Conservation (phyloP, 1,284 basidiomycete genomes). For the Apiotrichum domesticum region DNA sequence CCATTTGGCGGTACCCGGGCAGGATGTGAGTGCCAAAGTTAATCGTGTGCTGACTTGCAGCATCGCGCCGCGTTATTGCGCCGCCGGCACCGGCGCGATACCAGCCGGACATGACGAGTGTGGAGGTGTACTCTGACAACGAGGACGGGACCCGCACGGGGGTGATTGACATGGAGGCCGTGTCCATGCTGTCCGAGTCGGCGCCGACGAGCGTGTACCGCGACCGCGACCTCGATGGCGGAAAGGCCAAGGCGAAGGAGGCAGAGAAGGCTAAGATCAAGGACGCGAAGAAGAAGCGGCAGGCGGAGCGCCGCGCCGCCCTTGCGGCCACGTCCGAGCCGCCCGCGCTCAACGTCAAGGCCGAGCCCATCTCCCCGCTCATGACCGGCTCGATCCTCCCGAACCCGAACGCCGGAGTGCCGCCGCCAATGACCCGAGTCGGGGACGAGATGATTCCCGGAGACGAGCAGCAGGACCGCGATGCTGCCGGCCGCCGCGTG, state of each 20-base stretch:
- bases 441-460: slow-evolving; percentile 37
- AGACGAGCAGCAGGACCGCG: slow-evolving; percentile 37
- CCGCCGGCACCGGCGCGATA: slow-evolving; percentile 10
- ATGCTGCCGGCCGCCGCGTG: slow-evolving; percentile 32
- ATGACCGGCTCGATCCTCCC: neutral
- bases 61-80: slow-evolving; percentile 6
- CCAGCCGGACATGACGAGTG: slow-evolving; percentile 6
- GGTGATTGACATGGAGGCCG: slow-evolving; percentile 78
- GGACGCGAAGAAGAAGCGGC: slow-evolving; percentile 15
- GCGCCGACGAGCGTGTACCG: slow-evolving; percentile 68
- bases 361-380: slow-evolving; percentile 35
- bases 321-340: neutral
- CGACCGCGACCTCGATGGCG: slow-evolving; percentile 46
- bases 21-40: neutral
- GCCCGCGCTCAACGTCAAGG: slow-evolving; percentile 24
- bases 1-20: slow-evolving; percentile 13
- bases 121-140: slow-evolving; percentile 65
- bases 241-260: slow-evolving; percentile 39
- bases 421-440: slow-evolving; percentile 15
- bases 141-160: slow-evolving; percentile 65
- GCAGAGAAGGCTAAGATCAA: slow-evolving; percentile 43
- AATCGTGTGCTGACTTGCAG: neutral
- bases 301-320: slow-evolving; percentile 16
- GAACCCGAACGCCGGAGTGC: slow-evolving; percentile 6
- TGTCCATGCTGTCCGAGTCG: slow-evolving; percentile 76